Evolutionary conservation across 208 protist species (phyloP), one percentile per base, ranked within the genome.

Genomic region (Vickermania spadyakhi): DNA sequence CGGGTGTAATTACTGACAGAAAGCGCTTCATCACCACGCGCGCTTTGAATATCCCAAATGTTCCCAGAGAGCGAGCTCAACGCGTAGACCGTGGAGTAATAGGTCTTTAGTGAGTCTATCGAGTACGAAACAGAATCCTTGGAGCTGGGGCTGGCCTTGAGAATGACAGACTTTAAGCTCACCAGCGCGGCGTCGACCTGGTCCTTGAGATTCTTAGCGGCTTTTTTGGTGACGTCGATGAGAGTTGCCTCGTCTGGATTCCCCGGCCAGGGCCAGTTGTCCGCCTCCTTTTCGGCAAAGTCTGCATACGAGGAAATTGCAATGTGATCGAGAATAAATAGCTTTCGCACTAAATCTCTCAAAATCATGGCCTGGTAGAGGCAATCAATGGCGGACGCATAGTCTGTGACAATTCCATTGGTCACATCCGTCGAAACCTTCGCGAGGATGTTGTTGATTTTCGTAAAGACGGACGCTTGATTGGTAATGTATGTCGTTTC

Each of bases 271-370:
- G 13, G 51, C 51, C 13, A 18, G 25, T 55, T 55, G 21, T 11
- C 13, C 51, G 13, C 21, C n/a, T 18, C 26, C 13, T 27, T 5
- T 26, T 18, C 7, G 5, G 51, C 25, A 22, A 55, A 55, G 21
- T 28, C 51, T 28, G 25, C 21, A 55, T 28, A 55, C 7, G 51
- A 55, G 7, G 51, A 18, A 13, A 55, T 27, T 28, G 51, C 51
- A 18, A 55, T 55, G 25, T 55, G 51, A 22, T 55, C 51, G n/a
- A 55, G 21, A 5, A 55, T 22, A 55, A 55, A 55, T 11, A 55
- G 51, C 21, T 55, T 55, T 45, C 36, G 36, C 7, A 45, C 11
- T n/a, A 45, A 18, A n/a, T 45, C 36, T 18, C 36, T 45, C 36
- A 45, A 7, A 7, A 45, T 18, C 36, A 45, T 45, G 36, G 18